A percentile compares a stretch with the other conserved stretches of the same genome.
Evolutionary conservation across 176 grass and related monocot species (phyloP).

Genomic region (Tillandsia leiboldiana): DNA sequence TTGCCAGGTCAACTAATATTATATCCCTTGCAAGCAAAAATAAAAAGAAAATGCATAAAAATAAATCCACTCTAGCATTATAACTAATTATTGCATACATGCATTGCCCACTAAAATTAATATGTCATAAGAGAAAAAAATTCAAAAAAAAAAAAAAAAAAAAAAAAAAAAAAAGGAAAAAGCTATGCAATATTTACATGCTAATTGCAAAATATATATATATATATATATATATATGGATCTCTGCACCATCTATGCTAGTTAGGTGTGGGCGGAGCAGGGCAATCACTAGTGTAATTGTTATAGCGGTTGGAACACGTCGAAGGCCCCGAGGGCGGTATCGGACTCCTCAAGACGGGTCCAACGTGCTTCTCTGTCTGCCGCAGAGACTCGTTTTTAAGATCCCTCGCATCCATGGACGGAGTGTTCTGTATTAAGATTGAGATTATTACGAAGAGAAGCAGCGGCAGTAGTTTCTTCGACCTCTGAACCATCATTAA

Average conservation of each 20-base stretch:
- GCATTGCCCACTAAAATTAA: no score
- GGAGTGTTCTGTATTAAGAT: background rate
- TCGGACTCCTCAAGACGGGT: background rate
- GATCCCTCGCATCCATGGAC: background rate
- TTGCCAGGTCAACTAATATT: no score
- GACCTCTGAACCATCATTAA: background rate
- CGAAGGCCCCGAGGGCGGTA: background rate
- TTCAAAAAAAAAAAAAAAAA: no score
- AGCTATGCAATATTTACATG: no score
- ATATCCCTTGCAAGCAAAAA: no score
- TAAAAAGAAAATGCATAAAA: no score
- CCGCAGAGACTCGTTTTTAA: background rate
- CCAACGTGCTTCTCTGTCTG: background rate
- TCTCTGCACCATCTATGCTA: background rate
- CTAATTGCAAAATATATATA: no score
- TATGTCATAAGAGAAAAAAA: no score
- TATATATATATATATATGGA: no score
- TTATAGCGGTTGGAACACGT: background rate
- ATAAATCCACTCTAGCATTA: no score
- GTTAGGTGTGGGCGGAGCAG: background rate
- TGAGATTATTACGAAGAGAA: slow-evolving; percentile 5
- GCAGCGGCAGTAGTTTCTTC: background rate
- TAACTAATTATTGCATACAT: no score
- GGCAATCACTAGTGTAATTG: background rate
- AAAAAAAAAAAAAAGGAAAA: no score